Conservation (phyloP, 2,329 filamentous ascomycete species). For the Dryadomyces quercus-mongolicae region DNA sequence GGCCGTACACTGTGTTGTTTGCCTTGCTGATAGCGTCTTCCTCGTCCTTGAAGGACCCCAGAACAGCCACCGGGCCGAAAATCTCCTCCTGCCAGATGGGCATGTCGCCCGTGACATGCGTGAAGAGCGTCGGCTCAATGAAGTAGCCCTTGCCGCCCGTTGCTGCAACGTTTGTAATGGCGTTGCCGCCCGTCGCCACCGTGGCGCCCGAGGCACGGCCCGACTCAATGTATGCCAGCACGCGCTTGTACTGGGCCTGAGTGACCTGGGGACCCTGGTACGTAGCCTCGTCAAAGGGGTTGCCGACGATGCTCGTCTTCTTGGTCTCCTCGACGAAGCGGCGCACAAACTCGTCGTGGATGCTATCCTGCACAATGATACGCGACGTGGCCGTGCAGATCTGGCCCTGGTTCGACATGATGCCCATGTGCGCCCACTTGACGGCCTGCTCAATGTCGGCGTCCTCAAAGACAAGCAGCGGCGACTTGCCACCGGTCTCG, state of each 20-base stretch:
- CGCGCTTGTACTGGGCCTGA: constrained; percentile 47
- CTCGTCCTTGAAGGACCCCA: constrained; percentile 37
- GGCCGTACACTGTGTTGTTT: constrained; percentile 43
- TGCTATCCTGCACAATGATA: constrained; percentile 50
- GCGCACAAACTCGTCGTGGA: constrained; percentile 48
- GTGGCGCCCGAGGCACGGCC: constrained; percentile 19
- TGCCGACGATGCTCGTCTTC: constrained; percentile 37
- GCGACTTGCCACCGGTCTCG: constrained; percentile 49
- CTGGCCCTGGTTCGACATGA: constrained; percentile 62
- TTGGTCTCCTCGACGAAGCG: constrained; percentile 28
- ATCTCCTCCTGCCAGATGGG: constrained; percentile 37
- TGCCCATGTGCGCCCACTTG: constrained; percentile 12
- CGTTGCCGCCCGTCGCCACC: not conserved
- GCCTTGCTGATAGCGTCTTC: constrained; percentile 35
- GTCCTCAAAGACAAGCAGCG: constrained; percentile 46
- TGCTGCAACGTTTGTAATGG: not conserved
- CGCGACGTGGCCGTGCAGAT: constrained; percentile 63
- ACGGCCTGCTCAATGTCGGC: constrained; percentile 45
- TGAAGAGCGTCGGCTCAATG: constrained; percentile 12
- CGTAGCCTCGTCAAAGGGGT: constrained; percentile 44
- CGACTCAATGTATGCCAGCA: constrained; percentile 48
- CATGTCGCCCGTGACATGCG: constrained; percentile 9
- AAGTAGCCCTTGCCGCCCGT: constrained; percentile 10
- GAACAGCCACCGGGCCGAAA: constrained; percentile 46
- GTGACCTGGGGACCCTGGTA: constrained; percentile 45